These are phyloP conservation scores for Colletotrichum sp. DNA, from an alignment of 2,329 filamentous ascomycete species.

Conservation along the genomic window DNA sequence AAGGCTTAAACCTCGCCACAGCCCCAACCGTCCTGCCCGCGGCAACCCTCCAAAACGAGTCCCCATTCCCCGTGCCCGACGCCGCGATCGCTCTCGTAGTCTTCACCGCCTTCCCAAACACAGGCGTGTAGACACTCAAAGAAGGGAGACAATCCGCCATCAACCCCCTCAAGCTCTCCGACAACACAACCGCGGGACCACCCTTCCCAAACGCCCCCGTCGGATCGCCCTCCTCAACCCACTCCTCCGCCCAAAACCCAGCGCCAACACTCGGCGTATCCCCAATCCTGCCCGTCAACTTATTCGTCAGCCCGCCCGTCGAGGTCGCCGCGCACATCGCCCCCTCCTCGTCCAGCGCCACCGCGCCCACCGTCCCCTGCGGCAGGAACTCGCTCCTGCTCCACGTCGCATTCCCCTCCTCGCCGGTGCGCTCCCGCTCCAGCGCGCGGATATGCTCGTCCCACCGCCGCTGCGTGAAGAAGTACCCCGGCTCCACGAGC, in stretches of 20 bases:
- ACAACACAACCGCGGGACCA: slow-evolving; percentile 34
- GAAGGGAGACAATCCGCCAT: slow-evolving; percentile 67
- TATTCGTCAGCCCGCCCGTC: slow-evolving; percentile 86
- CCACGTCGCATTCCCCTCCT: slow-evolving; percentile 53
- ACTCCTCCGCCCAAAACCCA: slow-evolving; percentile 91
- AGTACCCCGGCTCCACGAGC: slow-evolving; percentile 73
- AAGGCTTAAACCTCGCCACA: slow-evolving; percentile 68
- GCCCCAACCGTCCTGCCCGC: slow-evolving; percentile 77
- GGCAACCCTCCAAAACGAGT: slow-evolving; percentile 78
- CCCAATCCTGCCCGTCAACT: slow-evolving; percentile 82
- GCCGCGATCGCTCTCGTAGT: slow-evolving; percentile 59
- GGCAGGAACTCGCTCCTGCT: slow-evolving; percentile 71
- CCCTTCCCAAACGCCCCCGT: slow-evolving; percentile 25
- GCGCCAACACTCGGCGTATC: slow-evolving; percentile 86
- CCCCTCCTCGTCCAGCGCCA: slow-evolving; percentile 79
- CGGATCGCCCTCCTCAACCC: slow-evolving; percentile 58
- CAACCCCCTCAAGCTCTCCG: slow-evolving; percentile 49
- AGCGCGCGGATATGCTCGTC: slow-evolving; percentile 73
- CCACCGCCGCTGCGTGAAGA: slow-evolving; percentile 80
- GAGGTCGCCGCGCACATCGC: slow-evolving; percentile 72
- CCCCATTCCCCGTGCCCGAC: slow-evolving; percentile 87
- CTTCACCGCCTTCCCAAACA: not conserved
- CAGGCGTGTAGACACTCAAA: slow-evolving; percentile 41
- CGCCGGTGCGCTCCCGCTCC: slow-evolving; percentile 50
- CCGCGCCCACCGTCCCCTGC: slow-evolving; percentile 85